phyloP scores from a whole-genome alignment of 371 early-diverging fungal species.

The Mucor racemosus region DNA sequence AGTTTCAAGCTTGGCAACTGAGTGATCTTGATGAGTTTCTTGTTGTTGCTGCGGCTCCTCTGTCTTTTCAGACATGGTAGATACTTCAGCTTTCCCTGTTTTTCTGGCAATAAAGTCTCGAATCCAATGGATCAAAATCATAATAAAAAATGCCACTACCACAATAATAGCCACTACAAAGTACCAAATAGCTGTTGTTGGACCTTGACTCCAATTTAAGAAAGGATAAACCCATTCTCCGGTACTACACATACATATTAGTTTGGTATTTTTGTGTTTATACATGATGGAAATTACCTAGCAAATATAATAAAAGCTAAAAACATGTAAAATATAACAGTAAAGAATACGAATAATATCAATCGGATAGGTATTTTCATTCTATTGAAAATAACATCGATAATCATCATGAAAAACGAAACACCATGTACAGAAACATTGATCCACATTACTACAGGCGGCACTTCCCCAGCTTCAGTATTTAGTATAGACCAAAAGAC shows the following conservation, averaged over 20 bases:
- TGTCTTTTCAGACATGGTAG: not conserved
- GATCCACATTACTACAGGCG: constrained; percentile 37
- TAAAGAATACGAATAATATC: constrained; percentile 39
- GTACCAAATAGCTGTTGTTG: constrained; percentile 47
- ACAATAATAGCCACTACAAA: constrained; percentile 40
- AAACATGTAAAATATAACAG: constrained; percentile 55
- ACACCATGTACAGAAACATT: constrained; percentile 59
- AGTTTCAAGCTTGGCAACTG: not conserved
- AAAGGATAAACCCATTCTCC: constrained; percentile 60
- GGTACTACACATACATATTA: constrained; percentile 17
- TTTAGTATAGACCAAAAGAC: constrained; percentile 56
- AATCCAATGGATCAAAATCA: constrained; percentile 41
- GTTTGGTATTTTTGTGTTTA: not conserved
- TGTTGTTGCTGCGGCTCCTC: too few relatives aligned
- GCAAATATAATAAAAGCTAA: constrained; percentile 53
- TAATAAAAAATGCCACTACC: constrained; percentile 46
- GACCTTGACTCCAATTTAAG: constrained; percentile 55
- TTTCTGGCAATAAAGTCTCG: constrained; percentile 42
- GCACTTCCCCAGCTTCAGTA: constrained; percentile 11
- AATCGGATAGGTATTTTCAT: constrained; percentile 47
- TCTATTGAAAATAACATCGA: constrained; percentile 53
- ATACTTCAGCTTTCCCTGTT: constrained; percentile 1
- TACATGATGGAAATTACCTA: constrained; percentile 20
- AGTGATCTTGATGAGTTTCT: not conserved
- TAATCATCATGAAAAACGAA: constrained; percentile 55